Percentiles rank a stretch among this genome's conserved stretches.
phyloP scores from a whole-genome alignment of 176 grass and related monocot genomes.

The Canna indica region DNA sequence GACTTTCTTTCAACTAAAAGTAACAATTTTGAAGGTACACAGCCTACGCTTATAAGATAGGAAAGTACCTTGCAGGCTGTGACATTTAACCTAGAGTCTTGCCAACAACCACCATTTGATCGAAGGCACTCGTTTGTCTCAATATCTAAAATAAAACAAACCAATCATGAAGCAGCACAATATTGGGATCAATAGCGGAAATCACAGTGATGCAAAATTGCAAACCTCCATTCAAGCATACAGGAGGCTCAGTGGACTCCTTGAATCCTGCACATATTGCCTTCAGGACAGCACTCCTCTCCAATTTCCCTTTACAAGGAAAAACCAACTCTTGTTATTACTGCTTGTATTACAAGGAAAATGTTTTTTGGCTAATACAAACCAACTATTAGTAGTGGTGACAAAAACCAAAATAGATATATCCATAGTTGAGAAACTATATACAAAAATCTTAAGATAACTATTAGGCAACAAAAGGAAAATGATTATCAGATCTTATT shows the following conservation, averaged over 20 bases:
- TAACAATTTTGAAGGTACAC: background rate
- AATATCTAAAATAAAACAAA: slow-evolving; percentile 30
- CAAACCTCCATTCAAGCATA: slow-evolving; percentile 73
- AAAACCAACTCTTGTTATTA: background rate
- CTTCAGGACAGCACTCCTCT: slow-evolving; percentile 55
- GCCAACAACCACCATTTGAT: slow-evolving; percentile 82
- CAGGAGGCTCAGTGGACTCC: slow-evolving; percentile 64
- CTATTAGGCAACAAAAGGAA: too few relatives aligned
- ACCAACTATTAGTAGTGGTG: too few relatives aligned
- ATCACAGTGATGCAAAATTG: slow-evolving; percentile 4
- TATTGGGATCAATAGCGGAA: background rate
- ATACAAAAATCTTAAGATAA: background rate
- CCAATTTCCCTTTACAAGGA: slow-evolving; percentile 47
- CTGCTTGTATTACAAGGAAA: background rate
- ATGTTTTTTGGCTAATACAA: too few relatives aligned
- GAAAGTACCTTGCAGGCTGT: slow-evolving; percentile 64
- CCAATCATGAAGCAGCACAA: background rate
- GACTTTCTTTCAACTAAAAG: background rate
- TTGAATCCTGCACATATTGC: slow-evolving; percentile 90
- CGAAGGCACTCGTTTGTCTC: slow-evolving; percentile 68
- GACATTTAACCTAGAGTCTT: slow-evolving; percentile 45
- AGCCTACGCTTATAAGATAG: too few relatives aligned
- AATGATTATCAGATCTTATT: too few relatives aligned
- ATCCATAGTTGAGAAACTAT: background rate
- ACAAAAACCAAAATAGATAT: too few relatives aligned